phyloP scores from a whole-genome alignment of 805 yeast genomes.

The Saturnispora dispora region DNA sequence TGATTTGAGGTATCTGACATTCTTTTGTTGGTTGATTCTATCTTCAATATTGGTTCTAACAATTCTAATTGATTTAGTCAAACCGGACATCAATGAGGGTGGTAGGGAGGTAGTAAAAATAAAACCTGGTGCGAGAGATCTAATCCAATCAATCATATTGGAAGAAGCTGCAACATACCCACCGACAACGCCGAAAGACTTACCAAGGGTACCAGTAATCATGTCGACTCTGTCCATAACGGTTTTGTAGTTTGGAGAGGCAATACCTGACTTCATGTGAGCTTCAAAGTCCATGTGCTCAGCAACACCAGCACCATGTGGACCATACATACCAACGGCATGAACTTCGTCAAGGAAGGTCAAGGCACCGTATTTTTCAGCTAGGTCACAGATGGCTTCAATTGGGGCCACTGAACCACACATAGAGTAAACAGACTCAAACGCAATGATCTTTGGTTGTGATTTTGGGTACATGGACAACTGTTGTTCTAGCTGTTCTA shows the following conservation, averaged over 20 bases:
- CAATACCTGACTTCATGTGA: slow-evolving; percentile 61
- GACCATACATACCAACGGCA: slow-evolving; percentile 98
- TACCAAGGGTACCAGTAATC: slow-evolving; percentile 96
- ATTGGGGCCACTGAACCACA: slow-evolving; percentile 96
- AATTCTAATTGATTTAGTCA: slow-evolving; percentile 75
- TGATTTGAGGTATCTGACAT: slow-evolving; percentile 77
- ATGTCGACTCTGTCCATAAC: slow-evolving; percentile 88
- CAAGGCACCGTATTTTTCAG: slow-evolving; percentile 94
- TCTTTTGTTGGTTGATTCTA: slow-evolving; percentile 75
- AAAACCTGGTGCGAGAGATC: slow-evolving; percentile 95
- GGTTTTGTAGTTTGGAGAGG: slow-evolving; percentile 43
- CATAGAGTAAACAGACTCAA: slow-evolving; percentile 97
- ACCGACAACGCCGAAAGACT: slow-evolving; percentile 95
- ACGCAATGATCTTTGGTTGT: slow-evolving; percentile 92
- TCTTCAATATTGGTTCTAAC: slow-evolving; percentile 70
- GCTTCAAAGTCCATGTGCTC: slow-evolving; percentile 88
- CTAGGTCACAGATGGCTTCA: slow-evolving; percentile 84
- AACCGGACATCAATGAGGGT: slow-evolving; percentile 97
- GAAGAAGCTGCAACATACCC: slow-evolving; percentile 92
- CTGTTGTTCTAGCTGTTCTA: slow-evolving; percentile 70
- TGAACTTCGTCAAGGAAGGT: slow-evolving; percentile 98
- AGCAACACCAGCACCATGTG: slow-evolving; percentile 99
- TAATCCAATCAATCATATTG: slow-evolving; percentile 82
- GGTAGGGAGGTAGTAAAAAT: slow-evolving; percentile 95
- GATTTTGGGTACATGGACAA: slow-evolving; percentile 73